Base-by-base conservation (phyloP, 2,329 filamentous ascomycete genomes). In the Aspergillus tamarii region DNA sequence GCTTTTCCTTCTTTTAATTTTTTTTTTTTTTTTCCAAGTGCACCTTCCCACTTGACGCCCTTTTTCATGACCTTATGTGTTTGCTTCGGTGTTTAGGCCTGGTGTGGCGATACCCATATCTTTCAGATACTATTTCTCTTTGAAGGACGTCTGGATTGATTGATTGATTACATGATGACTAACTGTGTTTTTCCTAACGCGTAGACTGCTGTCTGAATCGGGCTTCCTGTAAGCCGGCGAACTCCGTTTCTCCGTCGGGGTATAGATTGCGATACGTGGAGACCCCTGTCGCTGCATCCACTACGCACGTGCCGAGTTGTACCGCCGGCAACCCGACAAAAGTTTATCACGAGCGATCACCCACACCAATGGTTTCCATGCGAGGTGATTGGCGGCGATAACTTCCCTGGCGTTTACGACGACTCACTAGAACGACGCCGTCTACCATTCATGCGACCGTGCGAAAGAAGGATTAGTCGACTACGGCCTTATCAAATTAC, bases 121-220 rank as follows among this genome's bases (percentile, higher is more conserved):
- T 73, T 39, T 34, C 52, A 39, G 52, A 55, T 39, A 55, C 54
- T 34, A 67, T 65, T 56, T 59, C 21, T 67, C 67, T 59, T 52
- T 60, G 53, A 55, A 67, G 59, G 61, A 60, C 57, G 43, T 60
- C 55, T 64, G 64, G 32, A 57, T 61, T 64, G 64, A 62, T 69
- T 65, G 67, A 68, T 64, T 64, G 39, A 41, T 41, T 19, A 66
- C 67, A 63, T 64, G 67, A 69, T 70, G 70, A 77, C 74, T 77
- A 74, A 77, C 76, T 64, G 68, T 64, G 70, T 72, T 69, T 62
- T 69, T 62, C 65, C 66, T 65, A 66, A 60, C 64, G 61, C 74
- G 77, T 80, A 81, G 79, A 78, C 75, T 83, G 59, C 74, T 83
- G 48, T 82, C 80, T 62, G 81, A 83, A 72, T 83, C 81, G 57